Conservation (phyloP, 768 basidiomycete genomes). For the Leucosporidium scottii region DNA sequence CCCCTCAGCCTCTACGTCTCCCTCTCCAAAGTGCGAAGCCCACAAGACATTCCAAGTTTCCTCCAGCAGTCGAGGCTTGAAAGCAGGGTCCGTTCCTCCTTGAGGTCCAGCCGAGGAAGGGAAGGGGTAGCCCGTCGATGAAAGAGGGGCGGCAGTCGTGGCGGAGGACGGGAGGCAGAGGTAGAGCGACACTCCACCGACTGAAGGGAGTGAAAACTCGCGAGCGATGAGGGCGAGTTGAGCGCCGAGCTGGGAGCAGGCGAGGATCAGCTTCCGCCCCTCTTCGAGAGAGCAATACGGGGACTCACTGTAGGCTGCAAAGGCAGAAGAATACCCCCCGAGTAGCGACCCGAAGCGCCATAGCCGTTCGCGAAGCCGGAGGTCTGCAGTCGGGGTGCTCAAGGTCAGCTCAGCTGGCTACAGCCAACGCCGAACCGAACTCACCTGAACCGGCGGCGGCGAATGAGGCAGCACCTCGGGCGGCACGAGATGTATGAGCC, state of each 20-base stretch:
- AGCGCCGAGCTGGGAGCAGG: slow-evolving; percentile 55
- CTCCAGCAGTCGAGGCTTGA: slow-evolving; percentile 66
- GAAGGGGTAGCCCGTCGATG: neutral
- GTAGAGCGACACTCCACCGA: slow-evolving; percentile 69
- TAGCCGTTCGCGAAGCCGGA: slow-evolving; percentile 6
- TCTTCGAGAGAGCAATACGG: no score
- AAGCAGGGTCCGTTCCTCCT: no score
- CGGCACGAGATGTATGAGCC: slow-evolving; percentile 18
- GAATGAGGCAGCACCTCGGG: slow-evolving; percentile 9
- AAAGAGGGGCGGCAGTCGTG: neutral
- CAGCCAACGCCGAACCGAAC: neutral
- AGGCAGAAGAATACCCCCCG: slow-evolving; percentile 9
- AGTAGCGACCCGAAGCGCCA: slow-evolving; percentile 6
- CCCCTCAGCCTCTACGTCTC: slow-evolving; percentile 6
- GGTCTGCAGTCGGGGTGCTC: neutral
- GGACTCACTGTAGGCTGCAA: slow-evolving; percentile 10
- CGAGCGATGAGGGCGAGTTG: slow-evolving; percentile 71
- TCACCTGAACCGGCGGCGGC: slow-evolving; percentile 12
- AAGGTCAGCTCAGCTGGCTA: neutral
- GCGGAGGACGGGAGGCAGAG: slow-evolving; percentile 49
- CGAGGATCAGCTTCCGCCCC: neutral
- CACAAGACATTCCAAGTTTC: slow-evolving; percentile 70
- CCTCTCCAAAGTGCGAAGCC: slow-evolving; percentile 53
- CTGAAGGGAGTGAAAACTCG: slow-evolving; percentile 75
- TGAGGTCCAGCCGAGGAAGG: neutral